Percentiles rank a stretch among this genome's conserved stretches.
These are phyloP conservation scores for Pythium rhizo-oryzae DNA, from an alignment of 352 stramenopile genomes.

Conservation along the genomic window DNA sequence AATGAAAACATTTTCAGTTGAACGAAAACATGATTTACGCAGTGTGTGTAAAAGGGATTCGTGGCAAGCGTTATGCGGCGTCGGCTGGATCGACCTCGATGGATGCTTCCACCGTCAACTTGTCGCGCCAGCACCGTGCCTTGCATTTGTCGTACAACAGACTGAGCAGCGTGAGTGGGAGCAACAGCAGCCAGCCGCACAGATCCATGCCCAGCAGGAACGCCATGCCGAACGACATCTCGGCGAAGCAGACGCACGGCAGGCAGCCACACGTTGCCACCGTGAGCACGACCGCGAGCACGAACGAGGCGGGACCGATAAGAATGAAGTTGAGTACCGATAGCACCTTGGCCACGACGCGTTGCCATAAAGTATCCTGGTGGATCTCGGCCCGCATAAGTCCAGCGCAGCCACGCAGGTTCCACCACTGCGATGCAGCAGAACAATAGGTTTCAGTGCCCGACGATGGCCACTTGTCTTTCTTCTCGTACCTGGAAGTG, in stretches of 20 bases:
- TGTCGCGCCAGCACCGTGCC: neutral
- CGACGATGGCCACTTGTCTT: too few relatives aligned
- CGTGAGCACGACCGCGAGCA: slow-evolving; percentile 16
- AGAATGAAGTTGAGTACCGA: slow-evolving; percentile 23
- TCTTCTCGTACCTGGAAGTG: slow-evolving; percentile 31
- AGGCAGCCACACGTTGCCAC: slow-evolving; percentile 17
- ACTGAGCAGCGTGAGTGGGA: neutral
- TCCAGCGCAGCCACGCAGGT: slow-evolving; percentile 17
- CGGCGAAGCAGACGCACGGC: slow-evolving; percentile 13
- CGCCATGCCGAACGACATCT: slow-evolving; percentile 11
- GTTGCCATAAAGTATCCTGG: slow-evolving; percentile 13
- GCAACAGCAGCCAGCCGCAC: slow-evolving; percentile 6
- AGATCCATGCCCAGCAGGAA: slow-evolving; percentile 18
- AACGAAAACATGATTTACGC: too few relatives aligned
- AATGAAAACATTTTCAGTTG: too few relatives aligned
- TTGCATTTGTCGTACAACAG: neutral
- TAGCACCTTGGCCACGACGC: slow-evolving; percentile 4
- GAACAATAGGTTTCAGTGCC: neutral
- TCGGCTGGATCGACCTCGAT: neutral
- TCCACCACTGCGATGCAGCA: slow-evolving; percentile 16
- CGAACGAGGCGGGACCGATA: slow-evolving; percentile 15
- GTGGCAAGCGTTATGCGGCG: neutral
- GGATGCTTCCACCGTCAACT: neutral
- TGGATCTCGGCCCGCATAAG: slow-evolving; percentile 18
- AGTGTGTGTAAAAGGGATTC: too few relatives aligned